Percentiles rank a stretch among this genome's conserved stretches.
Conservation (phyloP, 768 basidiomycete species). For the Dictyophora rubrovolvata region DNA sequence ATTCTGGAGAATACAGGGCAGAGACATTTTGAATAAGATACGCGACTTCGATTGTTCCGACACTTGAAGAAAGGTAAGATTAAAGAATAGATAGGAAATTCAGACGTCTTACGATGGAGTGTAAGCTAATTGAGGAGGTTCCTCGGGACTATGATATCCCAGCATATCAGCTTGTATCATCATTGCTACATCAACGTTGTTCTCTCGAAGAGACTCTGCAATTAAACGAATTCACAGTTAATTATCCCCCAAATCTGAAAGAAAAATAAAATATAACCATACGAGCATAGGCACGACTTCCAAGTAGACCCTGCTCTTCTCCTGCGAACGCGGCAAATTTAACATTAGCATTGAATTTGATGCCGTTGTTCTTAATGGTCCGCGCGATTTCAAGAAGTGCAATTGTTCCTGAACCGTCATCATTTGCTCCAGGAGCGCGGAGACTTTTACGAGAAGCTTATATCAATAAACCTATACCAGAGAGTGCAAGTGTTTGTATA, state of each 20-base stretch:
- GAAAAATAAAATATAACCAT: constrained; percentile 22
- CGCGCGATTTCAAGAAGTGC: constrained; percentile 75
- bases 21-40: constrained; percentile 69
- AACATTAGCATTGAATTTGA: constrained; percentile 68
- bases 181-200: constrained; percentile 57
- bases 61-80: constrained; percentile 26
- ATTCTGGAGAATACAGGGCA: constrained; percentile 70
- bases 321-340: constrained; percentile 80
- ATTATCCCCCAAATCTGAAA: neutral
- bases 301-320: constrained; percentile 83
- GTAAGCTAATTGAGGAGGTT: constrained; percentile 76
- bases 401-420: constrained; percentile 54
- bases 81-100: neutral
- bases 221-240: neutral
- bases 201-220: constrained; percentile 46
- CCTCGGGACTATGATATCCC: constrained; percentile 67
- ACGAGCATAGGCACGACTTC: constrained; percentile 75
- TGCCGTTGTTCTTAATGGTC: constrained; percentile 51
- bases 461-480: neutral
- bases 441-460: neutral
- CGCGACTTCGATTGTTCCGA: constrained; percentile 68
- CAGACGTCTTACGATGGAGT: constrained; percentile 48
- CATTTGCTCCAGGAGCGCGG: constrained; percentile 40
- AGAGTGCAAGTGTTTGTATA: constrained; percentile 33
- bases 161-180: constrained; percentile 94